Conservation (phyloP, 306 rosid species). For the Malus fusca region DNA sequence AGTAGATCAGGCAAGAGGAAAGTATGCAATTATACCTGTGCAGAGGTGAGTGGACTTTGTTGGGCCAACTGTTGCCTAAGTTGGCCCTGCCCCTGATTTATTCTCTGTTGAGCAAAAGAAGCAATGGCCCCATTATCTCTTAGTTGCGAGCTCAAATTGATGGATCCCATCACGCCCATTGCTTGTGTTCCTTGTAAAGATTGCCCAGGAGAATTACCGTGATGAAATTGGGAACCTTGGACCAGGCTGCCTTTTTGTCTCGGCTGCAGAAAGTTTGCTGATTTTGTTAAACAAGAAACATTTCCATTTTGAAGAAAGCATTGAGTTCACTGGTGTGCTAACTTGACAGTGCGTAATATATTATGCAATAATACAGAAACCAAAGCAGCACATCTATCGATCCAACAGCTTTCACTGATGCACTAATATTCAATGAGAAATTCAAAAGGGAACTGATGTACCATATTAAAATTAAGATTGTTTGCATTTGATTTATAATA, state of each 20-base stretch:
- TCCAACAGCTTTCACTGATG: neutral
- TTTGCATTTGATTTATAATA: neutral
- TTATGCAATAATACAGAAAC: neutral
- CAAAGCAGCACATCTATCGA: neutral
- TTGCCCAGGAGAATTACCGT: constrained; percentile 64
- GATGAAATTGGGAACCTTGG: constrained; percentile 72
- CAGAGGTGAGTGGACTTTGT: constrained; percentile 49
- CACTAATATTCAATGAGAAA: neutral
- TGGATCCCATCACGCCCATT: constrained; percentile 69
- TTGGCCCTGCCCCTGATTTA: constrained; percentile 65
- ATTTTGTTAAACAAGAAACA: constrained; percentile 11
- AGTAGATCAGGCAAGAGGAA: constrained; percentile 9
- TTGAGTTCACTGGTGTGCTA: neutral
- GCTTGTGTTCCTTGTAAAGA: constrained; percentile 85
- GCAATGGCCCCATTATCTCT: constrained; percentile 59
- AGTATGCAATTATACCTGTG: constrained; percentile 50
- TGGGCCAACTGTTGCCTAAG: constrained; percentile 80
- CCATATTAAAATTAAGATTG: neutral
- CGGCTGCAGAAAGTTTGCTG: constrained; percentile 52
- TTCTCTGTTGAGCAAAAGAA: constrained; percentile 60
- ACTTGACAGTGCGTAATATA: neutral
- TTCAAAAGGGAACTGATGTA: neutral
- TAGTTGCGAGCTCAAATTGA: constrained; percentile 57
- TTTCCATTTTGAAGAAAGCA: neutral
- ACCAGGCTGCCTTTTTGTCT: constrained; percentile 73